Conservation (phyloP, 208 protist species). For the Leishmania major region DNA sequence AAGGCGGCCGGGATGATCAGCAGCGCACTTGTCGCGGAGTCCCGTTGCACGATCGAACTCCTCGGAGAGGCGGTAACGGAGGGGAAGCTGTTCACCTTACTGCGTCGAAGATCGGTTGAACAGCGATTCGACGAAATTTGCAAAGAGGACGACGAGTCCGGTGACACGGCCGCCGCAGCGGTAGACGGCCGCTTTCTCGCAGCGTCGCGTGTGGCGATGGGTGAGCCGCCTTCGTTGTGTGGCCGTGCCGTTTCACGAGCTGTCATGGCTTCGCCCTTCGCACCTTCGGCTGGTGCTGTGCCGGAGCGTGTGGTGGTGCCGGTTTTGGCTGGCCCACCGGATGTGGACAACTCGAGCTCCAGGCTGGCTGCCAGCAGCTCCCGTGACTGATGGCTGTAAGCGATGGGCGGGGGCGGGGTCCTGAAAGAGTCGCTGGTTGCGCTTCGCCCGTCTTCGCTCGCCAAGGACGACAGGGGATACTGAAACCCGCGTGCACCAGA, state of each 20-base stretch:
- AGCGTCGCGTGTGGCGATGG: neutral
- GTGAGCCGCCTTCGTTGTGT: neutral
- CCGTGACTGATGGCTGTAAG: conserved; percentile 4
- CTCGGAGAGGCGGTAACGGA: neutral
- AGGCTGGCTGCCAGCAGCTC: conserved; percentile 18
- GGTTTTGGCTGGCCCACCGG: conserved; percentile 7
- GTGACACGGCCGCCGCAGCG: neutral
- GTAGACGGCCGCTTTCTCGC: neutral
- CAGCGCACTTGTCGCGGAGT: neutral
- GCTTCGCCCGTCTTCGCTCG: conserved; percentile 33
- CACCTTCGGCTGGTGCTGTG: neutral
- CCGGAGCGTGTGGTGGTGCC: conserved; percentile 8
- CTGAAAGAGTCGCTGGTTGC: conserved; percentile 30
- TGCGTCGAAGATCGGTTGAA: neutral
- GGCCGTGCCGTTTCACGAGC: neutral
- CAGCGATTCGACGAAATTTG: neutral
- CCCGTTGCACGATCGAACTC: neutral
- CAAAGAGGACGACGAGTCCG: conserved; percentile 7
- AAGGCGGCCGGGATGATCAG: neutral
- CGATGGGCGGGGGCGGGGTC: conserved; percentile 14
- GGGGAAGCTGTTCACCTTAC: neutral
- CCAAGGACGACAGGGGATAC: conserved; percentile 29
- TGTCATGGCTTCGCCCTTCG: conserved; percentile 1
- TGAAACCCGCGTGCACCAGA: conserved; percentile 32
- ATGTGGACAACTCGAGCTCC: conserved; percentile 26